Base-by-base conservation (phyloP, 1,139 yeast species). In the Taphrina communis region DNA sequence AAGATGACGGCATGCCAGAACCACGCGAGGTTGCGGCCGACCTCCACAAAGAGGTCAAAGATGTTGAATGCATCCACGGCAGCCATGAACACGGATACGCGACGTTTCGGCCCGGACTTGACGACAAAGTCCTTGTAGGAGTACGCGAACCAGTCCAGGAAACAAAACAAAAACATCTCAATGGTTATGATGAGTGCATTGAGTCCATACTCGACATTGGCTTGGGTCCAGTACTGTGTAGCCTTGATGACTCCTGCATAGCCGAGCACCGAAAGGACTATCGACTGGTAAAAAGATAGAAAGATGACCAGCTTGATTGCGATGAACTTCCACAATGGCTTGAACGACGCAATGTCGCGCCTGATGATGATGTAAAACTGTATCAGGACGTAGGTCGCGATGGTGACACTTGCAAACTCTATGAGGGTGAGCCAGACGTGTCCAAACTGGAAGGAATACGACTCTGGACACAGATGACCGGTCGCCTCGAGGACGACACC, bases 221-320 rank as follows among this genome's bases (percentile, higher is more conserved):
- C 50, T n/a, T 60, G 65, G 6, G 57, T 50, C 65, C 65, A 60
- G 50, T 38, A 60, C 14, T 60, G 38, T n/a, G 65, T 60, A n/a
- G 65, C 65, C 57, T 60, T 60, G 46, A 60, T 60, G 50, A 50
- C 56, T 7, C 65, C 65, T 7, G 65, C 65, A 51, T 50, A 60
- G 17, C 65, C 65, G 31, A 58, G 53, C 9, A 44, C 44, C 17
- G 53, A 36, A 25, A 60, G 48, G 57, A 31, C 35, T 38, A 60
- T 39, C 8, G 65, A 50, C 38, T 60, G 65, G 39, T 51, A 60
- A 17, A 60, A 60, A 12, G 57, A 50, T 6, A 60, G 50, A 50
- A 60, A 60, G 19, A 60, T 60, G 31, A 59, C 55, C n/a, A 59
- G 52, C 63, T 59, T 59, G 53, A 59, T 59, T 31, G 50, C 56